Evolutionary conservation across 2,329 filamentous ascomycete species (phyloP).

Genomic region (Pyricularia grisea): DNA sequence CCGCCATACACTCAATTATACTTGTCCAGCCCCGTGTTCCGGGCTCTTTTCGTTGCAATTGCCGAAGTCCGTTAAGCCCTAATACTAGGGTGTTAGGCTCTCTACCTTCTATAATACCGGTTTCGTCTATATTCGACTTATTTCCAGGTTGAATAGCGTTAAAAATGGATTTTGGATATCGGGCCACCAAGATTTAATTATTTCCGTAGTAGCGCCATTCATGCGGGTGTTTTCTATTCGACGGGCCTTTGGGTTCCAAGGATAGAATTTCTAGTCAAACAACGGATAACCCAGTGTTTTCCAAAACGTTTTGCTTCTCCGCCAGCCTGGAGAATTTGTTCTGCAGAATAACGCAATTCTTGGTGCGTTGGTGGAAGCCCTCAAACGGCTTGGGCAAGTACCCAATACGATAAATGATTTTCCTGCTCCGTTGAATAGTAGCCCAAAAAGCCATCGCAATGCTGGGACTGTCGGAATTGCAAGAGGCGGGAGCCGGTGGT

Average conservation of each 20-base stretch:
- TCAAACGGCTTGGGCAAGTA: slow-evolving; percentile 4
- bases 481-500: too few species aligned
- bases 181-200: too few species aligned
- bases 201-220: too few species aligned
- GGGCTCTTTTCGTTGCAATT: neutral
- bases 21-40: too few species aligned
- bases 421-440: too few species aligned
- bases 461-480: too few species aligned
- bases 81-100: neutral
- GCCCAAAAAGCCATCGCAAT: too few species aligned
- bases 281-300: slow-evolving; percentile 4
- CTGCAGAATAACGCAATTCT: slow-evolving; percentile 4
- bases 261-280: neutral
- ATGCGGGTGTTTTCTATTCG: neutral
- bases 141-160: neutral
- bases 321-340: slow-evolving; percentile 3
- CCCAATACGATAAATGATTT: neutral
- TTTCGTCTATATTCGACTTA: neutral
- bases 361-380: slow-evolving; percentile 3
- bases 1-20: neutral
- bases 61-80: neutral
- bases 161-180: neutral
- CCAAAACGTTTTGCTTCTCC: slow-evolving; percentile 1
- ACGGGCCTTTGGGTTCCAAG: neutral
- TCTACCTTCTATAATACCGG: neutral